A percentile compares a stretch with the other conserved stretches of the same genome.
Conservation (phyloP, 2,329 filamentous ascomycete species). For the Penicillium sp. region DNA sequence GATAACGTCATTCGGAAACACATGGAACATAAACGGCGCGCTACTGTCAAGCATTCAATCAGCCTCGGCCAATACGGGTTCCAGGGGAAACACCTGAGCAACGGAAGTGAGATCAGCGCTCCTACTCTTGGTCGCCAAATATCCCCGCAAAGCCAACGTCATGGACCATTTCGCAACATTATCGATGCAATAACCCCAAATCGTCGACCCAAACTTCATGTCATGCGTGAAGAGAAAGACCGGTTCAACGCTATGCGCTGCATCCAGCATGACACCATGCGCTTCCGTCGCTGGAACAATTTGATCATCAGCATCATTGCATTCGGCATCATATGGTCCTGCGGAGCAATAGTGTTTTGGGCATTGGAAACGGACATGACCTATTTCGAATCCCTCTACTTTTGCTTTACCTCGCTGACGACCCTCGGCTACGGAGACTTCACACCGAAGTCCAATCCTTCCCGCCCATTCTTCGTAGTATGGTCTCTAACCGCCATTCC, state of each 20-base stretch:
- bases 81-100: slow-evolving; percentile 5
- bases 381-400: slow-evolving; percentile 82
- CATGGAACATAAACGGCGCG: slow-evolving; percentile 51
- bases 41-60: slow-evolving; percentile 54
- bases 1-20: slow-evolving; percentile 62
- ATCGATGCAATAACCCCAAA: slow-evolving; percentile 22
- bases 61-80: slow-evolving; percentile 33
- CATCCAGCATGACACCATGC: slow-evolving; percentile 65
- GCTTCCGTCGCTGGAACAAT: slow-evolving; percentile 69
- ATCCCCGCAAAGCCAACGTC: slow-evolving; percentile 8
- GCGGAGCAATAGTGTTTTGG: slow-evolving; percentile 75
- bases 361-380: slow-evolving; percentile 52
- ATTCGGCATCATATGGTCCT: slow-evolving; percentile 73
- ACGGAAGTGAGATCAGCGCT: background rate
- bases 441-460: slow-evolving; percentile 70
- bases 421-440: slow-evolving; percentile 87
- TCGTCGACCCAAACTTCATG: slow-evolving; percentile 46
- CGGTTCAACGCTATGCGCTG: slow-evolving; percentile 78
- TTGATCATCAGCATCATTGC: slow-evolving; percentile 63
- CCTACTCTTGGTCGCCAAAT: slow-evolving; percentile 7
- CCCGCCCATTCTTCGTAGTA: slow-evolving; percentile 85
- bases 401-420: slow-evolving; percentile 75
- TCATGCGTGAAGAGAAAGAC: slow-evolving; percentile 61
- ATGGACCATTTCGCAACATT: slow-evolving; percentile 21
- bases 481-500: slow-evolving; percentile 85